Evolutionary conservation across 2,329 filamentous ascomycete species (phyloP).

Genomic region (Pezicula carpinea): DNA sequence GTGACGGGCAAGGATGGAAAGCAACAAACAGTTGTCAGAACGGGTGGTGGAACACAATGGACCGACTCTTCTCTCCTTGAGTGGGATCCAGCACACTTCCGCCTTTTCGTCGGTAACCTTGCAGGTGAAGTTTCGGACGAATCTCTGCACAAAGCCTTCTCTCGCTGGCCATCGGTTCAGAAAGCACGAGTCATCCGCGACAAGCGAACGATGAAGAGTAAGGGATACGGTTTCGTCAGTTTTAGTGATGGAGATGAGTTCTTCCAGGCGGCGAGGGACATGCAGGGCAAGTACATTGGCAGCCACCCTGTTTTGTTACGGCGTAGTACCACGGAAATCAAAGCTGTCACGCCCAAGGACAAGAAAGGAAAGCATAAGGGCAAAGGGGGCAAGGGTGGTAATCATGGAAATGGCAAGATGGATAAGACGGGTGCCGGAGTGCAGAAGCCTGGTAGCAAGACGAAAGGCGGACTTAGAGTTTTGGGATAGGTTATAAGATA

Average conservation of each 20-base stretch:
- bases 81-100: constrained; percentile 93
- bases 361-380: constrained; percentile 40
- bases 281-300: constrained; percentile 99
- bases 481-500: constrained; percentile 41
- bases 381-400: constrained; percentile 33
- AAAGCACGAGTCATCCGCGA: constrained; percentile 93
- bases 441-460: constrained; percentile 60
- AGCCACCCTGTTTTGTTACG: constrained; percentile 87
- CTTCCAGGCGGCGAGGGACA: constrained; percentile 93
- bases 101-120: constrained; percentile 93
- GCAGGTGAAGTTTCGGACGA: constrained; percentile 98
- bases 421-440: constrained; percentile 44
- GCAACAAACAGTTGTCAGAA: constrained; percentile 81
- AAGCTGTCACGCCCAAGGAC: constrained; percentile 65
- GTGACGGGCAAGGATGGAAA: constrained; percentile 47
- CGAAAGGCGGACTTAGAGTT: constrained; percentile 59
- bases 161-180: constrained; percentile 79
- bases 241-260: constrained; percentile 95
- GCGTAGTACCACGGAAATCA: constrained; percentile 89
- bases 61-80: constrained; percentile 83
- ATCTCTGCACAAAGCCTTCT: constrained; percentile 88
- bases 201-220: constrained; percentile 93
- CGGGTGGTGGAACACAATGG: constrained; percentile 91
- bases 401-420: constrained; percentile 30
- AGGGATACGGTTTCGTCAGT: constrained; percentile 93